These are phyloP conservation scores for Apium graveolens DNA, from an alignment of 129 eudicot genomes.

Conservation along the genomic window DNA sequence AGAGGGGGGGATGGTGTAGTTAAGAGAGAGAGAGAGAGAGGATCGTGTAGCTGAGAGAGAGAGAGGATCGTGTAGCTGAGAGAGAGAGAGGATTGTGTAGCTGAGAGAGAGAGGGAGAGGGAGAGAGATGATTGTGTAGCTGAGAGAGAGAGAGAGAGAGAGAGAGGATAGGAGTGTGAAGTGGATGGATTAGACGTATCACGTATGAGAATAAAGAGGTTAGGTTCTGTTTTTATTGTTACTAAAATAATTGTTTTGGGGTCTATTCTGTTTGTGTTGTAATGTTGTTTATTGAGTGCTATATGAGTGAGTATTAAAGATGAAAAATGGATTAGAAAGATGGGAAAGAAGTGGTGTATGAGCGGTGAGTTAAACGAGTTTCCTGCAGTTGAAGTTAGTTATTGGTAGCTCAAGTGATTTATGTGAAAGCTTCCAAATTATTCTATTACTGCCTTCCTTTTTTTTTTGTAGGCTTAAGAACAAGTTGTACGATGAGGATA, in stretches of 20 bases:
- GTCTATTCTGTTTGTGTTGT: neutral
- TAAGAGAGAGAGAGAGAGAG: too few species aligned
- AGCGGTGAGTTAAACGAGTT: slow-evolving; percentile 4
- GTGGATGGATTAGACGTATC: neutral
- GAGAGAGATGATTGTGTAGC: too few species aligned
- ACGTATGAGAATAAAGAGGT: neutral
- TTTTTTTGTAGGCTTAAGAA: too few species aligned
- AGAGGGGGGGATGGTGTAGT: too few species aligned
- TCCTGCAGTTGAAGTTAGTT: neutral
- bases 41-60: too few species aligned
- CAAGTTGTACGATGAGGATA: neutral
- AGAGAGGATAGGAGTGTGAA: neutral
- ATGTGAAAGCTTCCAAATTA: neutral
- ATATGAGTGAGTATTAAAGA: neutral
- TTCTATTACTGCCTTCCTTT: too few species aligned
- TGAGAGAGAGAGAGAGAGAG: too few species aligned
- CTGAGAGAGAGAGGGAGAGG: too few species aligned
- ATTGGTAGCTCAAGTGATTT: neutral
- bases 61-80: too few species aligned
- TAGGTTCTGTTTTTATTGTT: neutral
- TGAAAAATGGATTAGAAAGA: neutral
- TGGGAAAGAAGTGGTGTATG: neutral
- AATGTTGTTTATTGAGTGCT: neutral
- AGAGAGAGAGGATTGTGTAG: too few species aligned
- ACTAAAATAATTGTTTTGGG: neutral